Evolutionary conservation across 352 stramenopile species (phyloP).

Genomic region (Pythium apleroticum): DNA sequence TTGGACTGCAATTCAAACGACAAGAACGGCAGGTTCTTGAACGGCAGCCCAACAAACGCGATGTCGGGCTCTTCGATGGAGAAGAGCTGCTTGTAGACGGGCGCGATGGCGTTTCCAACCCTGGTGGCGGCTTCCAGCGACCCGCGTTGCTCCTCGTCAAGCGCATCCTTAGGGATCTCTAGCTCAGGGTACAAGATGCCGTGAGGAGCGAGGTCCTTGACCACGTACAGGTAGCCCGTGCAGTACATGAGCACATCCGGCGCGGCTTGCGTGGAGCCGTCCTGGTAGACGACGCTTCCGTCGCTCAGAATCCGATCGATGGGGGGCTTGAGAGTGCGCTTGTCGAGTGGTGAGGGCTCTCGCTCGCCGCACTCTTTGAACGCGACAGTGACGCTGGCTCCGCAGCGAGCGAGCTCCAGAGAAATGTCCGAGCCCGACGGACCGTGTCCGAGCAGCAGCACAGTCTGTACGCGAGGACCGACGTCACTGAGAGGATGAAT

Average conservation of each 20-base stretch:
- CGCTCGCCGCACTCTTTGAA: slow-evolving; percentile 21
- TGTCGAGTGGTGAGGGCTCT: slow-evolving; percentile 8
- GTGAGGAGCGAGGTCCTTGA: slow-evolving; percentile 46
- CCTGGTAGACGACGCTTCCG: slow-evolving; percentile 53
- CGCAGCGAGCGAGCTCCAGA: slow-evolving; percentile 49
- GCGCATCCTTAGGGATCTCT: slow-evolving; percentile 9
- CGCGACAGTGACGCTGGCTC: slow-evolving; percentile 58
- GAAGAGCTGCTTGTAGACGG: slow-evolving; percentile 79
- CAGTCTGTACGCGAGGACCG: slow-evolving; percentile 31
- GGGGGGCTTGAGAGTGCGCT: slow-evolving; percentile 52
- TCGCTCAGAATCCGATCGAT: slow-evolving; percentile 53
- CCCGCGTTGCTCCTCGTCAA: slow-evolving; percentile 27
- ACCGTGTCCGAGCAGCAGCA: slow-evolving; percentile 66
- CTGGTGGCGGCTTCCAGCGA: slow-evolving; percentile 38
- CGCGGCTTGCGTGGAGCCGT: slow-evolving; percentile 44
- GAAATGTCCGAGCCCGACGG: slow-evolving; percentile 82
- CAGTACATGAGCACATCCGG: slow-evolving; percentile 80
- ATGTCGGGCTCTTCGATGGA: slow-evolving; percentile 72
- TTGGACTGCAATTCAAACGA: slow-evolving; percentile 80
- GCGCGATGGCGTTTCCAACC: slow-evolving; percentile 45
- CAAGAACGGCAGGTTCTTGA: slow-evolving; percentile 78
- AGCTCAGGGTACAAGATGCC: slow-evolving; percentile 44
- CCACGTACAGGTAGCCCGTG: slow-evolving; percentile 73
- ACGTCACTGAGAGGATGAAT: neutral
- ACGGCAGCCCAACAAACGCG: slow-evolving; percentile 69